Conservation (phyloP, 2,329 filamentous ascomycete species). For the Paecilomyces dactylethromorphus region DNA sequence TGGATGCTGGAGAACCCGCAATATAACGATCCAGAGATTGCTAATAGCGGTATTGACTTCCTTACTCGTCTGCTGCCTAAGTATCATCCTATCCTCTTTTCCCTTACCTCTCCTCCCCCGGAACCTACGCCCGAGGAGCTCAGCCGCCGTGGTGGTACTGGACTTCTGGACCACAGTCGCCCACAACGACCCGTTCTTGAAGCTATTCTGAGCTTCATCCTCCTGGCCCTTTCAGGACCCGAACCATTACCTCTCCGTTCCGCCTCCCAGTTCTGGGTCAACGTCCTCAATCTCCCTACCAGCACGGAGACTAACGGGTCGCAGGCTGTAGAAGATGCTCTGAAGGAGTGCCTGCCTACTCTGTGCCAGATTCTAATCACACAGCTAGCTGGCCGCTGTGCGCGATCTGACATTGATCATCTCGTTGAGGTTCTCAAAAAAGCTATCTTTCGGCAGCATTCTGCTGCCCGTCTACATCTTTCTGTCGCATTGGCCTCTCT, state of each 20-base stretch:
- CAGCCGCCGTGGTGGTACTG: neutral
- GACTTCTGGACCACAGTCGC: neutral
- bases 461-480: conserved; percentile 31
- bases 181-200: conserved; percentile 22
- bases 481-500: conserved; percentile 27
- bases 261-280: conserved; percentile 38
- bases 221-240: conserved; percentile 32
- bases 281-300: conserved; percentile 27
- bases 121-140: conserved; percentile 2
- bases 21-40: conserved; percentile 34
- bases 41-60: conserved; percentile 41
- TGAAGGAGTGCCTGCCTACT: conserved; percentile 29
- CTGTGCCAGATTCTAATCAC: conserved; percentile 34
- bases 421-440: conserved; percentile 36
- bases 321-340: conserved; percentile 18
- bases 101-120: conserved; percentile 19
- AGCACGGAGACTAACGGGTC: conserved; percentile 13
- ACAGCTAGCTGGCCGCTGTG: conserved; percentile 37
- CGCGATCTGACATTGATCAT: conserved; percentile 38
- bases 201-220: conserved; percentile 33
- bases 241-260: conserved; percentile 43
- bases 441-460: conserved; percentile 36
- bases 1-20: conserved; percentile 28
- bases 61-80: conserved; percentile 36
- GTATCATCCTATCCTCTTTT: conserved; percentile 33